These are phyloP conservation scores for Schizosaccharomyces japonicus DNA, from an alignment of 805 yeast species.

Conservation along the genomic window DNA sequence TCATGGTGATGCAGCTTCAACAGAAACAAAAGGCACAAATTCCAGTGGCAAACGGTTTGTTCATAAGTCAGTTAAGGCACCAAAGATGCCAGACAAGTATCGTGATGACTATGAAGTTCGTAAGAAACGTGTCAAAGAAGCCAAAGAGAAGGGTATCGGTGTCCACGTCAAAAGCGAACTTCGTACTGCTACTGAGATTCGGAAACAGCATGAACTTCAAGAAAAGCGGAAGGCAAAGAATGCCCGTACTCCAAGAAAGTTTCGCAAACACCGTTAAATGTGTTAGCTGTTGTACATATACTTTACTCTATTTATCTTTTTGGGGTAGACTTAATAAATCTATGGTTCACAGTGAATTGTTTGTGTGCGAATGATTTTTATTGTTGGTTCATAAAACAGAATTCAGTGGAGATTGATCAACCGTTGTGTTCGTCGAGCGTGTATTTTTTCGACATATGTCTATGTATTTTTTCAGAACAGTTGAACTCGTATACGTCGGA, in stretches of 20 bases:
- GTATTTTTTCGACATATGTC: no score
- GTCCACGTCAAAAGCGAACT: constrained; percentile 53
- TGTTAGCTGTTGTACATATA: no score
- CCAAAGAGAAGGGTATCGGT: constrained; percentile 45
- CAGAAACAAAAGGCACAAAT: constrained; percentile 5
- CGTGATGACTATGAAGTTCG: constrained; percentile 72
- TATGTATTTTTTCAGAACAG: no score
- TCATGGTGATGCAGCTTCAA: constrained; percentile 13
- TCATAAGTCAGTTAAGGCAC: constrained; percentile 56
- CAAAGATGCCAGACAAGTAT: constrained; percentile 69
- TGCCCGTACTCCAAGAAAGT: constrained; percentile 41
- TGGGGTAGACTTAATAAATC: no score
- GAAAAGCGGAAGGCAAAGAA: constrained; percentile 66
- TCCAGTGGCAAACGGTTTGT: constrained; percentile 22
- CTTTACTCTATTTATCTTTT: no score
- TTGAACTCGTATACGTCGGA: no score
- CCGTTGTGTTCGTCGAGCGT: no score
- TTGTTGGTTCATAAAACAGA: no score
- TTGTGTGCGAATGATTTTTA: no score
- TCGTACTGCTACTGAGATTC: constrained; percentile 45
- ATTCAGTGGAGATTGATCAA: no score
- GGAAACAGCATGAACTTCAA: constrained; percentile 44
- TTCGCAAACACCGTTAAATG: no score
- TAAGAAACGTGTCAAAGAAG: constrained; percentile 58
- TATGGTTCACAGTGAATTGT: no score